These are phyloP conservation scores for Pyrenophora seminiperda DNA, from an alignment of 2,329 filamentous ascomycete species.

Conservation along the genomic window DNA sequence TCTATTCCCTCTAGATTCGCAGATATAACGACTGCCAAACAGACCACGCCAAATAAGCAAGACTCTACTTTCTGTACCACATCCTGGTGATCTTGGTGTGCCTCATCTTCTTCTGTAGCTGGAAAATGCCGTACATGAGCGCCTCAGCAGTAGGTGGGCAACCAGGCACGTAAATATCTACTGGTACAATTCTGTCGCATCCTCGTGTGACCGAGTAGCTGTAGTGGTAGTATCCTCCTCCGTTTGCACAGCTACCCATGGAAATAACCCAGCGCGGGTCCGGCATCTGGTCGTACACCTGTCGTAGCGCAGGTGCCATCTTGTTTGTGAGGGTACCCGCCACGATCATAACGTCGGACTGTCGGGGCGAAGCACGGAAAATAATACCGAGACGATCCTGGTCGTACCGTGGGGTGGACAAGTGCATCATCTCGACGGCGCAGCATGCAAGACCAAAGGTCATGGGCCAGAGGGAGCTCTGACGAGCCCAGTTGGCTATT, in stretches of 20 bases:
- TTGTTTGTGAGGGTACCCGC: slow-evolving; percentile 94
- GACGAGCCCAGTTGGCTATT: slow-evolving; percentile 83
- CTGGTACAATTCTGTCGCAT: slow-evolving; percentile 79
- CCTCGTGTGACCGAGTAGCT: slow-evolving; percentile 79
- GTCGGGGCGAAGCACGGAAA: slow-evolving; percentile 85
- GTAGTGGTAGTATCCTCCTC: slow-evolving; percentile 86
- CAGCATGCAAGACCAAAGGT: slow-evolving; percentile 90
- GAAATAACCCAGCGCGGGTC: slow-evolving; percentile 86
- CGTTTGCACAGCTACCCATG: slow-evolving; percentile 85
- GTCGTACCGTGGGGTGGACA: slow-evolving; percentile 89
- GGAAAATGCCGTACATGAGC: slow-evolving; percentile 69
- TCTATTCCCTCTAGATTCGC: slow-evolving; percentile 22
- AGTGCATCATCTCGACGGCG: slow-evolving; percentile 92
- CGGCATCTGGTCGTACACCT: slow-evolving; percentile 96
- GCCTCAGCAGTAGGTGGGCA: slow-evolving; percentile 65
- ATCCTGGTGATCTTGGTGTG: slow-evolving; percentile 61
- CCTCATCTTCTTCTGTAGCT: slow-evolving; percentile 79
- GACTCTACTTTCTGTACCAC: slow-evolving; percentile 61
- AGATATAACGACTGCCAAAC: slow-evolving; percentile 25
- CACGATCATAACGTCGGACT: slow-evolving; percentile 94
- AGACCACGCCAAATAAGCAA: slow-evolving; percentile 15
- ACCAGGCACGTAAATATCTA: slow-evolving; percentile 81
- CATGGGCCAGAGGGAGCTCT: slow-evolving; percentile 90
- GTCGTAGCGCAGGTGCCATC: slow-evolving; percentile 88
- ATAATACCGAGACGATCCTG: slow-evolving; percentile 90